These are phyloP conservation scores for Rhodamnia rubescens DNA, from an alignment of 345 rosid species.

Conservation along the genomic window DNA sequence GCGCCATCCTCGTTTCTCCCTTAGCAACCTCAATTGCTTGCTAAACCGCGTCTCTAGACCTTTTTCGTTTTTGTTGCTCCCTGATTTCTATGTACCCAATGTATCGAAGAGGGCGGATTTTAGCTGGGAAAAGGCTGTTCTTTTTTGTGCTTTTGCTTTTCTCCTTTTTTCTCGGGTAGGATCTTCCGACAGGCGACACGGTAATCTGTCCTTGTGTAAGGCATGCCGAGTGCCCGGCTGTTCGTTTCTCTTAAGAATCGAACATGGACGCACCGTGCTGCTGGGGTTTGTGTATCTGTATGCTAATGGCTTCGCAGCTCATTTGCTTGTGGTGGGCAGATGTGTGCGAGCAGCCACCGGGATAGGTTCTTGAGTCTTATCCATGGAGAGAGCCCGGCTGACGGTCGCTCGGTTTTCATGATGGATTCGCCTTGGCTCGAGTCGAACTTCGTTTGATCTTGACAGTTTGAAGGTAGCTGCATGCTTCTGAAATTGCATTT, in stretches of 20 bases:
- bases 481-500: too few species aligned
- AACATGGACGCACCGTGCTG: neutral
- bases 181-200: neutral
- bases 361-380: neutral
- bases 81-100: neutral
- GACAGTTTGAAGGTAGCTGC: too few species aligned
- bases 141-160: neutral
- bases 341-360: neutral
- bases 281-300: neutral
- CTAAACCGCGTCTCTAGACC: neutral
- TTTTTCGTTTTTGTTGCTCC: neutral
- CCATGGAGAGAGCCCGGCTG: neutral
- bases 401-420: neutral
- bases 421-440: neutral
- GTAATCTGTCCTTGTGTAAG: neutral
- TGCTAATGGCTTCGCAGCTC: neutral
- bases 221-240: neutral
- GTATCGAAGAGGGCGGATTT: neutral
- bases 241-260: neutral
- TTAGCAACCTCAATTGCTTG: conserved; percentile 2
- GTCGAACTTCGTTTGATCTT: neutral
- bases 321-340: neutral
- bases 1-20: conserved; percentile 36
- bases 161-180: neutral
- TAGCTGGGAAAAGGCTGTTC: neutral